These are phyloP conservation scores for Leucosporidium creatinivorum DNA, from an alignment of 768 basidiomycete species.

Conservation along the genomic window DNA sequence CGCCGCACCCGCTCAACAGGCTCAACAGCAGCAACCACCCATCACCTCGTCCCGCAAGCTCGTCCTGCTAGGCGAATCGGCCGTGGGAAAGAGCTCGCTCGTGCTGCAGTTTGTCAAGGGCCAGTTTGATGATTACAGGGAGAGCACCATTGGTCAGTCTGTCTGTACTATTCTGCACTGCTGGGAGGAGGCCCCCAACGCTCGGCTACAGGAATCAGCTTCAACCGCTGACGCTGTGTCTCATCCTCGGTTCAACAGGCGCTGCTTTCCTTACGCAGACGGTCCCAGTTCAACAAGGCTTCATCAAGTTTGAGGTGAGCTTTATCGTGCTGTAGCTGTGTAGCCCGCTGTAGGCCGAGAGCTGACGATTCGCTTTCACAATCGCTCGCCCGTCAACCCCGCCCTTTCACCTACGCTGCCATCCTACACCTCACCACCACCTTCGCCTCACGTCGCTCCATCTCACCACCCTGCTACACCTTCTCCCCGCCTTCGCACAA, in stretches of 20 bases:
- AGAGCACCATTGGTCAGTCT: constrained; percentile 83
- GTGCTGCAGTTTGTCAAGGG: constrained; percentile 95
- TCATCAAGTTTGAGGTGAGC: constrained; percentile 91
- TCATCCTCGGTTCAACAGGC: constrained; percentile 35
- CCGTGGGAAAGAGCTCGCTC: constrained; percentile 85
- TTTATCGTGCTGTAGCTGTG: no score
- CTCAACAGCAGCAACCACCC: not conserved
- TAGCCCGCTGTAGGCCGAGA: no score
- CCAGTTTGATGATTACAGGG: constrained; percentile 90
- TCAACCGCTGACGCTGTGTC: not conserved
- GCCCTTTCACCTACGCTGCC: no score
- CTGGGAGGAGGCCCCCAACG: not conserved
- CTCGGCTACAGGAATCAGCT: constrained; percentile 6
- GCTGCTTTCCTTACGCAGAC: constrained; percentile 99
- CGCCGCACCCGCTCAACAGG: no score
- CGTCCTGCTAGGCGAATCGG: constrained; percentile 85
- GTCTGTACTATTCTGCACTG: not conserved
- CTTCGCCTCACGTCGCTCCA: no score
- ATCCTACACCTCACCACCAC: no score
- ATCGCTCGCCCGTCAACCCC: no score
- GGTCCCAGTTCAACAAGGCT: constrained; percentile 76
- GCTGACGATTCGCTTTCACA: no score
- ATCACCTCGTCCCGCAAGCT: constrained; percentile 57
- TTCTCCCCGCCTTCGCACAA: no score
- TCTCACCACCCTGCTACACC: not conserved